Evolutionary conservation across 2,329 filamentous ascomycete genomes (phyloP).

Genomic region (Aspergillus intermedius): DNA sequence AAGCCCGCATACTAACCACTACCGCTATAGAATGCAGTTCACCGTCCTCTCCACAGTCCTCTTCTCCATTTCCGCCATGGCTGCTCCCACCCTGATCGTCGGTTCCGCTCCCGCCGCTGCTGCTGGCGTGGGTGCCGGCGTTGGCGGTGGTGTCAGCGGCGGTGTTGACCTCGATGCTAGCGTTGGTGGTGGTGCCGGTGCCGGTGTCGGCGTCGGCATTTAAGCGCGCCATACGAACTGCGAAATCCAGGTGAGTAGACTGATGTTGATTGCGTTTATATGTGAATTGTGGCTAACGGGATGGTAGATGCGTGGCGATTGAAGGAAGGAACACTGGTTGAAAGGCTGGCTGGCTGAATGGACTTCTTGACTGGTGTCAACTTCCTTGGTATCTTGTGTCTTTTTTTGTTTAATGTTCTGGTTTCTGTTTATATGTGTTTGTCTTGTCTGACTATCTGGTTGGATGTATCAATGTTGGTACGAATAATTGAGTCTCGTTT

Average conservation of each 20-base stretch:
- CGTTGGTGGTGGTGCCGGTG: not conserved
- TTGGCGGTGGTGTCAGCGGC: not conserved
- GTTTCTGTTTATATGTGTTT: too few species aligned
- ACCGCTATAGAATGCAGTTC: not conserved
- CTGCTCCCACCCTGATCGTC: not conserved
- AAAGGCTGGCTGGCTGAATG: too few species aligned
- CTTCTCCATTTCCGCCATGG: not conserved
- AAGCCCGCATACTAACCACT: too few species aligned
- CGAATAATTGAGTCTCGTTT: too few species aligned
- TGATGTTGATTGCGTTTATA: not conserved
- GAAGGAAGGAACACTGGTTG: too few species aligned
- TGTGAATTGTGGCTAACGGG: not conserved
- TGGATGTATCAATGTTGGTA: too few species aligned
- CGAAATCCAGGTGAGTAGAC: too few species aligned
- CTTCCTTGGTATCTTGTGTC: too few species aligned
- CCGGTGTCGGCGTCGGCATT: not conserved
- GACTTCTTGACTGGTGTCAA: too few species aligned
- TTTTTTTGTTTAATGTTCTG: too few species aligned
- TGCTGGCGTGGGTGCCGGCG: not conserved
- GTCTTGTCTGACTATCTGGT: too few species aligned
- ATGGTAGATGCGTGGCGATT: too few species aligned
- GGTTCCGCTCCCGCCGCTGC: not conserved
- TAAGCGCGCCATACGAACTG: not conserved
- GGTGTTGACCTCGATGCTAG: not conserved
- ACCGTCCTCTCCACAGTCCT: not conserved